phyloP scores from a whole-genome alignment of 805 yeast species.

The Yamadazyma phyllophila region DNA sequence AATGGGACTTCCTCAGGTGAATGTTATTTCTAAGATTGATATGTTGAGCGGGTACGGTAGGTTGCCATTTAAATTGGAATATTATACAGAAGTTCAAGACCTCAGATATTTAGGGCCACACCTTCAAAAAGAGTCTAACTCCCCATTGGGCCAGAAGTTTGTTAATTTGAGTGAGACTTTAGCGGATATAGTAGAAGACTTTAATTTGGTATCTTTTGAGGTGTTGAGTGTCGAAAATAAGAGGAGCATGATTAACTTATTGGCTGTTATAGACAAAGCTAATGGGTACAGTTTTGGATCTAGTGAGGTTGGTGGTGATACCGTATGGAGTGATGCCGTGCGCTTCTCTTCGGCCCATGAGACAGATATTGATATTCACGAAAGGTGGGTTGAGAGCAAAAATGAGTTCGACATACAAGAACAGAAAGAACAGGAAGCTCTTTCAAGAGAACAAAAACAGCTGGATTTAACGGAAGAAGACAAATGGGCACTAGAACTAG shows the following conservation, averaged over 20 bases:
- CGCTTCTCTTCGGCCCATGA: conserved; percentile 64
- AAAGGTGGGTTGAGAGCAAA: conserved; percentile 91
- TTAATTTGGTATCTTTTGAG: conserved; percentile 81
- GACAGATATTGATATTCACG: conserved; percentile 74
- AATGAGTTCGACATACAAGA: conserved; percentile 64
- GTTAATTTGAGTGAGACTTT: conserved; percentile 71
- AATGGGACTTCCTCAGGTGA: conserved; percentile 87
- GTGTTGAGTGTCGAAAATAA: conserved; percentile 91
- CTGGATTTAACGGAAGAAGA: conserved; percentile 54
- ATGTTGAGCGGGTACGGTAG: conserved; percentile 72
- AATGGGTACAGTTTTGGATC: conserved; percentile 92
- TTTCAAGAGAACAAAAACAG: conserved; percentile 27
- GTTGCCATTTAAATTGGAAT: conserved; percentile 78
- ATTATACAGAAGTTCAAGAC: conserved; percentile 91
- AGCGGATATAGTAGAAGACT: conserved; percentile 83
- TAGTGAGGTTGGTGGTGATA: conserved; percentile 94
- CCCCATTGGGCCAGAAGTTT: conserved; percentile 58
- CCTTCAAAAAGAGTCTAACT: conserved; percentile 69
- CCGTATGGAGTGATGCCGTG: conserved; percentile 95
- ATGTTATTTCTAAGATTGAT: conserved; percentile 91
- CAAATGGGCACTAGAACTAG: conserved; percentile 57
- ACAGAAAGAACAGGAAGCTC: conserved; percentile 43
- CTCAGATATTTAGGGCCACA: conserved; percentile 63
- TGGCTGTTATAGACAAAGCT: conserved; percentile 81
- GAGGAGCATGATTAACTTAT: conserved; percentile 80